Base-by-base conservation (phyloP, 2,329 filamentous ascomycete species). In the Thermothelomyces thermophilus region DNA sequence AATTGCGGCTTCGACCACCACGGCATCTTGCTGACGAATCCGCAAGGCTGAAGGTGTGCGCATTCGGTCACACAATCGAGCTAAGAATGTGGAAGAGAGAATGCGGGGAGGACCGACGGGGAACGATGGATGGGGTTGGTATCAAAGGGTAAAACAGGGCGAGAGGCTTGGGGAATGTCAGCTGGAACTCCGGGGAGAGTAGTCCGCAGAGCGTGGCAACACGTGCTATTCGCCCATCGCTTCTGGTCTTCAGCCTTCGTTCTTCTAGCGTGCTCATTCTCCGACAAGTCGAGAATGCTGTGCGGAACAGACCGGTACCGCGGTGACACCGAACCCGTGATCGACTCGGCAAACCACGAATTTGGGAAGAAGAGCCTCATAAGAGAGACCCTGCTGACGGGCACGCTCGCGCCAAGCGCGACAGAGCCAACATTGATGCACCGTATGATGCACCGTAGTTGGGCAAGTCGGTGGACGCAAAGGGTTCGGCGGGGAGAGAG, bases 321-420 rank as follows among this genome's bases (percentile, higher is more conserved):
- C 41, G 47, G 47, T 30, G 41, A 45, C 5, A 34, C 7, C n/a
- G n/a, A n/a, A n/a, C n/a, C 46, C 34, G 35, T 26, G 41, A 45
- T 50, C 41, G 41, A 35, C 35, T 22, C 19, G 19, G 19, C 16
- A 13, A 34, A n/a, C 14, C 36, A 14, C 2, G 36, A 11, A 11
- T 17, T 19, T 6, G 20, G n/a, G 36, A 19, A 11, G n/a, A 37
- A 45, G 41, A 50, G 47, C 41, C 41, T 50, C 47, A 45, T 16
- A 14, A n/a, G 2, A 7, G 14, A 9, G 16, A 14, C 10, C 45
- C 45, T 48, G 45, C 20, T 48, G 45, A 48, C 45, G 14, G 20
- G 11, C 20, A 6, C 4, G 30, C 16, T 20, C 20, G 11, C 26
- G 45, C 45, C 30, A 47, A 41, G 45, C 14, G 17, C 10, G 36